Evolutionary conservation across 192 early-diverging fungal species (phyloP).

Genomic region (Rhizophagus clarus): DNA sequence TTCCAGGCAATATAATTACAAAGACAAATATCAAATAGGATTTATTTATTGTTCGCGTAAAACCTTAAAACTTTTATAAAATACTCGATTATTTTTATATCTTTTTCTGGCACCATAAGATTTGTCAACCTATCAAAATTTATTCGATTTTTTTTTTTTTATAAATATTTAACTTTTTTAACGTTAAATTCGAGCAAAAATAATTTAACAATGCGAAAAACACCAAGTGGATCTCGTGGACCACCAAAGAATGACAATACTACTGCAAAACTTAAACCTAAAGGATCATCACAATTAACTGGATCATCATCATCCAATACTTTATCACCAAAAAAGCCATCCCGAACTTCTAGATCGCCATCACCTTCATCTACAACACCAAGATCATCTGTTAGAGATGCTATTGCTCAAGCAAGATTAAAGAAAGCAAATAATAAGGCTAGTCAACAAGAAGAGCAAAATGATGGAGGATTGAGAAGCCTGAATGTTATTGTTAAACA

Average conservation of each 20-base stretch:
- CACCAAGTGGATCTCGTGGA: neutral
- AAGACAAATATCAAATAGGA: no score
- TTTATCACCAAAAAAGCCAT: neutral
- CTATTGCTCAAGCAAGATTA: slow-evolving; percentile 23
- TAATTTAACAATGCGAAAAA: neutral
- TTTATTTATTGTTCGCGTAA: neutral
- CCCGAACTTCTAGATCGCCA: slow-evolving; percentile 15
- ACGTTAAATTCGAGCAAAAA: neutral
- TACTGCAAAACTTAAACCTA: neutral
- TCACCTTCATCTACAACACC: slow-evolving; percentile 4
- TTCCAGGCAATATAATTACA: no score
- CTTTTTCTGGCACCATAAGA: neutral
- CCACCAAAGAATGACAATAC: neutral
- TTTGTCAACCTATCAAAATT: no score
- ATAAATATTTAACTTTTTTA: neutral
- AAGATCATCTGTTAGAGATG: slow-evolving; percentile 19
- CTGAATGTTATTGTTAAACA: slow-evolving; percentile 32
- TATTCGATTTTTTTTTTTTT: neutral
- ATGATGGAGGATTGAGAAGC: slow-evolving; percentile 8
- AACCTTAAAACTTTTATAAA: no score
- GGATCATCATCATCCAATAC: neutral
- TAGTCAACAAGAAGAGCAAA: neutral
- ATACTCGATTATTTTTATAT: neutral
- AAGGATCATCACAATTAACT: neutral
- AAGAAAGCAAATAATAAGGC: slow-evolving; percentile 10